A percentile compares a stretch with the other conserved stretches of the same genome.
Conservation (phyloP, 345 rosid genomes). For the Leavenworthia alabamica region DNA sequence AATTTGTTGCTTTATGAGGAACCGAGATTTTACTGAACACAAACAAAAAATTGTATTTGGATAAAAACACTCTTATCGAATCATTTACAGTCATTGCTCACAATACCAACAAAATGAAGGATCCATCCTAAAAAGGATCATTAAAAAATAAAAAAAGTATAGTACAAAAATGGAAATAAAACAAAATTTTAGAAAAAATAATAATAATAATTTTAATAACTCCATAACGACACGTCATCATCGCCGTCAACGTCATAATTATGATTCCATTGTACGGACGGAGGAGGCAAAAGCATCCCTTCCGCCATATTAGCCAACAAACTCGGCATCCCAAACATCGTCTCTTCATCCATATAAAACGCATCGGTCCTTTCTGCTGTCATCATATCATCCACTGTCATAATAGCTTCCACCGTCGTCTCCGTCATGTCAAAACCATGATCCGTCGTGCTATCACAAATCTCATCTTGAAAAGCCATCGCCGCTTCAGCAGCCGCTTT, state of each 20-base stretch:
- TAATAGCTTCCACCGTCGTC: not conserved
- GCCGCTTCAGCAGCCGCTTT: slow-evolving; percentile 31
- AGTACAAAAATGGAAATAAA: not conserved
- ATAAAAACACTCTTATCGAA: not conserved
- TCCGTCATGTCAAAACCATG: not conserved
- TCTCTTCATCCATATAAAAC: slow-evolving; percentile 42
- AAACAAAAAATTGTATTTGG: not conserved
- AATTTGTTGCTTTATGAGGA: not conserved
- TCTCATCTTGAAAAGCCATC: slow-evolving; percentile 10
- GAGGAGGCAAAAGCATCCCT: slow-evolving; percentile 52
- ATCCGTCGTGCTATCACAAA: not conserved
- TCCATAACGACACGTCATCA: slow-evolving; percentile 52
- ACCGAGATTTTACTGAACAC: not conserved
- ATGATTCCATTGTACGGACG: not conserved
- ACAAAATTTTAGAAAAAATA: not conserved
- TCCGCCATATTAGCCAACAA: slow-evolving; percentile 59
- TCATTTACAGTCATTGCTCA: not conserved
- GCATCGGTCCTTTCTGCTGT: not conserved
- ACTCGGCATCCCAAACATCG: slow-evolving; percentile 51
- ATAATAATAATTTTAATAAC: slow-evolving; percentile 13
- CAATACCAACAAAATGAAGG: not conserved
- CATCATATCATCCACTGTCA: not conserved
- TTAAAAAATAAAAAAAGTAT: not conserved
- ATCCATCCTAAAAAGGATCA: not conserved
- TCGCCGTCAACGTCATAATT: slow-evolving; percentile 10